Percentiles rank a stretch among this genome's conserved stretches.
Conservation (phyloP, 78 protist species). For the Guillardia theta region DNA sequence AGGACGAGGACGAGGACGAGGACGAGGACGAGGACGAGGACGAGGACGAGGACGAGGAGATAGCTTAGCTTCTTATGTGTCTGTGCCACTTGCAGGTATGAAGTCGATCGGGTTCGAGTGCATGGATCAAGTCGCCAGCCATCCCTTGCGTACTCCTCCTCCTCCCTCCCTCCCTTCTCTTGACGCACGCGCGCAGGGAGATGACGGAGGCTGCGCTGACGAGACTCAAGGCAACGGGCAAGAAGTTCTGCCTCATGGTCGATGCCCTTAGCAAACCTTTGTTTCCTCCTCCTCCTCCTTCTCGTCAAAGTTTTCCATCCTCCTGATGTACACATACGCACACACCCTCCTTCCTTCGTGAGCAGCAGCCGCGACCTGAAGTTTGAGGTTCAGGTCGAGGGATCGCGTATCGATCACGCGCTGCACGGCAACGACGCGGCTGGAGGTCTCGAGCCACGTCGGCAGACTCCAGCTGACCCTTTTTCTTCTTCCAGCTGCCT, state of each 20-base stretch:
- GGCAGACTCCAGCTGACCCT: too few species aligned
- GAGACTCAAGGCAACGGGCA: not conserved
- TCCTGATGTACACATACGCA: too few species aligned
- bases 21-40: too few species aligned
- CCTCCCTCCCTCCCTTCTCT: not conserved
- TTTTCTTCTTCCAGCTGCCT: too few species aligned
- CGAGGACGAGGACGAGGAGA: too few species aligned
- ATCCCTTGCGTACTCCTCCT: not conserved
- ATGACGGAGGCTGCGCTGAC: not conserved
- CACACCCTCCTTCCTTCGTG: too few species aligned
- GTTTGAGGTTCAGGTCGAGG: not conserved
- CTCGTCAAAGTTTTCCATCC: not conserved
- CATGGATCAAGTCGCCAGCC: not conserved
- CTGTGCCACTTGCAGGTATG: too few species aligned
- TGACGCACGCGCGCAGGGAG: not conserved
- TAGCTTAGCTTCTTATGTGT: too few species aligned
- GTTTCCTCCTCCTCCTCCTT: not conserved
- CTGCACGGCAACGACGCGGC: constrained; percentile 33
- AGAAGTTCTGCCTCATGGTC: not conserved
- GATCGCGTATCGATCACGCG: not conserved
- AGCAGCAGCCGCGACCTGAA: too few species aligned
- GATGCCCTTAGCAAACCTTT: not conserved
- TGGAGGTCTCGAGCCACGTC: too few species aligned
- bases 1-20: too few species aligned
- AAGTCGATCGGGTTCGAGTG: too few species aligned